Conservation (phyloP, 1,284 basidiomycete genomes). For the Tilletiaria anomala region DNA sequence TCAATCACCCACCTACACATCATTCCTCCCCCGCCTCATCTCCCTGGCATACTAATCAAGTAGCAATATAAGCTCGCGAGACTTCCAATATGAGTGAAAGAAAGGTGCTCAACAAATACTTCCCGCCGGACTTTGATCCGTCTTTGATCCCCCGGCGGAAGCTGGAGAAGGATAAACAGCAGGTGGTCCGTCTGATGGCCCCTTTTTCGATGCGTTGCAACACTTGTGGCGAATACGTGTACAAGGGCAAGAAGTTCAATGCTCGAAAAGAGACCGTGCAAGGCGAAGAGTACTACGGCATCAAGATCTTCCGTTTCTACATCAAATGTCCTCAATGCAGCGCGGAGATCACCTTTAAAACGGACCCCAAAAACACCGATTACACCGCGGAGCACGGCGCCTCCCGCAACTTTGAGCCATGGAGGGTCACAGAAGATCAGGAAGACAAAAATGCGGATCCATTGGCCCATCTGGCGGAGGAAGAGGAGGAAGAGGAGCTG, state of each 20-base stretch:
- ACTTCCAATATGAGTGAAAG: conserved; percentile 41
- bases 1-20: too few species aligned
- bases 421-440: conserved; percentile 12
- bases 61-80: too few species aligned
- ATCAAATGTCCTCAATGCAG: conserved; percentile 45
- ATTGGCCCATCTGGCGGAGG: conserved; percentile 10
- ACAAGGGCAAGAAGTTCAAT: conserved; percentile 96
- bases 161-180: conserved; percentile 76
- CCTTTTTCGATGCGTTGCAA: conserved; percentile 80
- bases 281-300: conserved; percentile 92
- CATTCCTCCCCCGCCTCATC: too few species aligned
- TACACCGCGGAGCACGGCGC: conserved; percentile 36
- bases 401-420: conserved; percentile 33
- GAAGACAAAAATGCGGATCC: conserved; percentile 9
- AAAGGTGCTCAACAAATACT: conserved; percentile 42
- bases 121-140: conserved; percentile 78
- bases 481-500: conserved; percentile 50
- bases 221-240: conserved; percentile 89
- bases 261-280: conserved; percentile 95
- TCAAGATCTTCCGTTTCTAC: conserved; percentile 59
- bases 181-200: conserved; percentile 95
- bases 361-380: conserved; percentile 68
- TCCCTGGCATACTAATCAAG: too few species aligned
- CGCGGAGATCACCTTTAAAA: conserved; percentile 98
- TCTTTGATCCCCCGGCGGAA: conserved; percentile 82